Base-by-base conservation (phyloP, 306 rosid genomes). In the Trifolium repens region DNA sequence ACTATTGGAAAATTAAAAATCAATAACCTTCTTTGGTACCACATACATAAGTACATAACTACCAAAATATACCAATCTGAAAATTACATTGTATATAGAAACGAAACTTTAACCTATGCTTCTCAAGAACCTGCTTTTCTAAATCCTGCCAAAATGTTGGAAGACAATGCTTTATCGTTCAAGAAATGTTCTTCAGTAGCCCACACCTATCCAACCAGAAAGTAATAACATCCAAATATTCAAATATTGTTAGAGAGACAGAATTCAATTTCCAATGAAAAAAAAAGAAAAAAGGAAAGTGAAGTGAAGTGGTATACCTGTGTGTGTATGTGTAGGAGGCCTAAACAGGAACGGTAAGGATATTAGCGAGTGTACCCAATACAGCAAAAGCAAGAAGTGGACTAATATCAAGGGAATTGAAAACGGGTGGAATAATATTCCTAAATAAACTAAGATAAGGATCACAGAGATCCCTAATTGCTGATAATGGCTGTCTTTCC, bases 381-480 rank as follows among this genome's bases (percentile, higher is more conserved):
- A 96, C 96, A 0, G 98, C 96, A 57, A 96, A 96, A 34, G 99
- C 98, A 49, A 96, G 78, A 30, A 96, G 96, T 0, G 98, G 99
- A 71, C 98, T 96, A 1, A 96, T 91, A 72, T 96, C 99, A 47
- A 96, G 81, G 0, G 99, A 85, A 65, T 90, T 90, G 49, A 96
- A 96, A 44, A 96, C 81, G 0, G 98, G 99, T 0, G 99, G 99
- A 35, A 92, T 89, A 35, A 96, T 85, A 42, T 96, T 96, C 11
- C 99, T 84, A 34, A 96, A 96, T 54, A 96, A 86, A 44, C 89
- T 90, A 16, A 96, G 83, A 78, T 92, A 96, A 1, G 98, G 98
- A 80, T 90, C 99, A 15, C 99, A 94, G 4, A 94, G 93, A 83
- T 94, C 99, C 0, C 97, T 70, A 14, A 94, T 94, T 0, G 97